Base-by-base conservation (phyloP, 495 filamentous ascomycete genomes). In the Lasiosphaeria miniovina region DNA sequence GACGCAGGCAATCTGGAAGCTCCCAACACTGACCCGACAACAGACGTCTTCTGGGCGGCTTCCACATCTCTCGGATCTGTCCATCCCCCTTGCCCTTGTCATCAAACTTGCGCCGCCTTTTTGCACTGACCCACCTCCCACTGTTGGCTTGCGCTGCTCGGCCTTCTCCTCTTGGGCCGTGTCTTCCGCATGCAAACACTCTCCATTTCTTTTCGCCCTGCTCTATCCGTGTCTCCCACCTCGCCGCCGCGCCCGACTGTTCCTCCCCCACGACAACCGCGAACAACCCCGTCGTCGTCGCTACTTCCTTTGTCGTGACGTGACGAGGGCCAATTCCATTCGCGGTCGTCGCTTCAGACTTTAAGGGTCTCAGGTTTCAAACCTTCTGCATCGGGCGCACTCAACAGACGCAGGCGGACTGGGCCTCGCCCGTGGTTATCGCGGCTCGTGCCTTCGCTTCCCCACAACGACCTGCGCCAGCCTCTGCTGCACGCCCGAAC, bases 101-200 rank as follows among this genome's bases (percentile, higher is more conserved):
- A 60, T 51, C 58, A 61, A 49, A 51, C 46, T 52, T 57, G 40
- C 56, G 60, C 60, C 64, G 41, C 57, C 49, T 60, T 49, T 38
- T 46, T 46, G 43, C 43, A 24, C 36, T 35, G 36, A 41, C 46
- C 35, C 40, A 52, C 45, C 49, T 34, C 45, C 34, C 58, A 33
- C 35, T 24, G 54, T 54, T 53, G 57, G 56, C 57, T 9, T 41
- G 38, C 5, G 43, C 7, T 46, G 12, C 12, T 46, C 43, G 12
- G 4, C 52, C 55, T 61, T 59, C 15, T 61, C 53, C 61, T 58
- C 52, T 52, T 15, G 48, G 57, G 40, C 48, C 56, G 34, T 46
- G 43, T 14, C 48, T 12, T 52, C 49, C 38, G 57, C 45, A 49
- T 43, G 56, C 45, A 56, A 62, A 59, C 59, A 55, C 52, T 54